Percentiles rank a stretch among this genome's conserved stretches.
These are phyloP conservation scores for Stachybotrys elegans DNA, from an alignment of 2,329 filamentous ascomycete species.

Conservation along the genomic window DNA sequence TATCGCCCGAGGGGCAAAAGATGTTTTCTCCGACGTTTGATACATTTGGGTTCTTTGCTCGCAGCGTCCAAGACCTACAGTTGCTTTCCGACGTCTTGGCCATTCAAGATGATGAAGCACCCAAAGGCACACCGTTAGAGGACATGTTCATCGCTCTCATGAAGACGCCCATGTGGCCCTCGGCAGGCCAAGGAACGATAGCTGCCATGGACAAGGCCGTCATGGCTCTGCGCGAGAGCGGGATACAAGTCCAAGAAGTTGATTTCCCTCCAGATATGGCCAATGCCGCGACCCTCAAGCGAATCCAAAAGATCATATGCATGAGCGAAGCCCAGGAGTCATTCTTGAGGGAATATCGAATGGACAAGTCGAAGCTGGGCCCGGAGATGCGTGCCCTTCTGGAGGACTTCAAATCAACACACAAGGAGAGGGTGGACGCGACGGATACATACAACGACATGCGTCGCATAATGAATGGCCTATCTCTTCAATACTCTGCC, in stretches of 20 bases:
- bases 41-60: constrained; percentile 52
- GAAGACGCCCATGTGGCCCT: constrained; percentile 44
- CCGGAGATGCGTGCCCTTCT: constrained; percentile 38
- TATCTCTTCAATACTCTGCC: constrained; percentile 43
- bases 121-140: constrained; percentile 23
- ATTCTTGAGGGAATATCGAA: constrained; percentile 46
- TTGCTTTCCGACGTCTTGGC: constrained; percentile 47
- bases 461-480: constrained; percentile 44
- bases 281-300: constrained; percentile 22
- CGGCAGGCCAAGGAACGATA: constrained; percentile 32
- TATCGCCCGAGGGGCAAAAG: constrained; percentile 9
- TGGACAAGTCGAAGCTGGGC: constrained; percentile 36
- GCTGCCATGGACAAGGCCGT: constrained; percentile 30
- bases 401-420: constrained; percentile 37
- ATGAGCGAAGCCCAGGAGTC: constrained; percentile 43
- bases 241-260: constrained; percentile 47
- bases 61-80: constrained; percentile 50
- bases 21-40: constrained; percentile 36
- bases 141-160: constrained; percentile 45
- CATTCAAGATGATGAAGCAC: constrained; percentile 42
- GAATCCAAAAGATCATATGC: constrained; percentile 40
- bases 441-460: constrained; percentile 46
- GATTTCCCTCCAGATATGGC: constrained; percentile 39
- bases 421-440: constrained; percentile 41
- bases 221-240: constrained; percentile 30